Evolutionary conservation across 345 rosid genomes (phyloP).

Genomic region (Euphorbia peplus): DNA sequence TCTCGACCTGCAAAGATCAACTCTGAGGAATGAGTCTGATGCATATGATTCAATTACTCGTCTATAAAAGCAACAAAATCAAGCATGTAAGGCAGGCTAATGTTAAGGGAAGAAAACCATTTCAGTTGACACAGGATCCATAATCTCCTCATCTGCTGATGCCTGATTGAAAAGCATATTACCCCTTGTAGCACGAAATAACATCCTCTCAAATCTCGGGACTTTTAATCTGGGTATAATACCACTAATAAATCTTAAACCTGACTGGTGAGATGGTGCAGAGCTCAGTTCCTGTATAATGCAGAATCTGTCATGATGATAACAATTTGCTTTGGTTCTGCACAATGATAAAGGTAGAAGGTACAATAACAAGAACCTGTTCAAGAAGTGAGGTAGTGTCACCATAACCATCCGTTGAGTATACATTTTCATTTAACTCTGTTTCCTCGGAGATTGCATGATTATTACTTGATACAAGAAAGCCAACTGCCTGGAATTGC

Average conservation of each 20-base stretch:
- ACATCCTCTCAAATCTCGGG: constrained; percentile 83
- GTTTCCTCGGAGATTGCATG: constrained; percentile 62
- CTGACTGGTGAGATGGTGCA: constrained; percentile 62
- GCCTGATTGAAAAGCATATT: constrained; percentile 97
- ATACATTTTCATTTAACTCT: constrained; percentile 72
- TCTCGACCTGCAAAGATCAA: constrained; percentile 61
- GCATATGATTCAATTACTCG: constrained; percentile 1
- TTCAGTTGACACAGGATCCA: constrained; percentile 86
- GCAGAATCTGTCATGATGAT: constrained; percentile 21
- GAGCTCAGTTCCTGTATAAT: constrained; percentile 61
- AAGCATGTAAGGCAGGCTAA: constrained; percentile 1
- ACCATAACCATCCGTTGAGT: constrained; percentile 41
- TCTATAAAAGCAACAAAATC: constrained; percentile 9
- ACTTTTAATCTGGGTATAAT: constrained; percentile 70
- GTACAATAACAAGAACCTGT: constrained; percentile 48
- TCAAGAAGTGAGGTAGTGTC: constrained; percentile 72
- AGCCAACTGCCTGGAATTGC: constrained; percentile 66
- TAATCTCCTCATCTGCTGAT: constrained; percentile 78
- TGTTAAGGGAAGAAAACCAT: constrained; percentile 47
- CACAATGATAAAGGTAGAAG: constrained; percentile 16
- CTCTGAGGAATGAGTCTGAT: constrained; percentile 9
- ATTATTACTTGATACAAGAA: constrained; percentile 71
- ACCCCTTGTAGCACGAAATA: constrained; percentile 97
- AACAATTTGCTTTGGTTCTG: constrained; percentile 14
- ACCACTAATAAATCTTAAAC: constrained; percentile 86